These are phyloP conservation scores for Myriosclerotinia scirpicola DNA, from an alignment of 2,329 filamentous ascomycete species.

Conservation along the genomic window DNA sequence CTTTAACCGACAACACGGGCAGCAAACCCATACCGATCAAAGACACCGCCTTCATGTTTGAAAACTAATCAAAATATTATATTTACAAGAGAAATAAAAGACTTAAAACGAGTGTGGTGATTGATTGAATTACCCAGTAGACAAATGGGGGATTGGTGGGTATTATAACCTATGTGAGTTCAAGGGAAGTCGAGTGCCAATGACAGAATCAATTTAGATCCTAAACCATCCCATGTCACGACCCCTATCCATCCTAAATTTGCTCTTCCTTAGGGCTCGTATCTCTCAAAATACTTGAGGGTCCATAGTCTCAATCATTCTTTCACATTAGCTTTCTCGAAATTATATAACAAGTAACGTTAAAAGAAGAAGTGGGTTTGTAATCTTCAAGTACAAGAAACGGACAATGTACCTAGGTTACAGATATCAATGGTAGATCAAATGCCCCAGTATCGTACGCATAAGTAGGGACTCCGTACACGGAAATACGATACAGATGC, in stretches of 20 bases:
- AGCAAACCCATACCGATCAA: neutral
- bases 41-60: slow-evolving; percentile 3
- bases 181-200: neutral
- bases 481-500: neutral
- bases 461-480: neutral
- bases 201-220: neutral
- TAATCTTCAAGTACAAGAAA: too few relatives aligned
- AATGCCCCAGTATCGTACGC: too few relatives aligned
- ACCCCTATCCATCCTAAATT: neutral
- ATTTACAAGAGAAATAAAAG: neutral
- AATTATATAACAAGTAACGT: neutral
- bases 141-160: neutral
- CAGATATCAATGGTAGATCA: too few relatives aligned
- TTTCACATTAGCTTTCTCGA: neutral
- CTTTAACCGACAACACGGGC: slow-evolving; percentile 3
- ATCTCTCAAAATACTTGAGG: too few relatives aligned
- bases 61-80: neutral
- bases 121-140: neutral
- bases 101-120: neutral
- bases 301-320: neutral
- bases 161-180: neutral
- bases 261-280: neutral
- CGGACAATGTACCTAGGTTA: too few relatives aligned
- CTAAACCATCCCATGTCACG: neutral
- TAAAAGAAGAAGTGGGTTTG: neutral